Percentiles rank a stretch among this genome's conserved stretches.
Conservation (phyloP, 805 yeast species). For the Wickerhamiella parazyma region DNA sequence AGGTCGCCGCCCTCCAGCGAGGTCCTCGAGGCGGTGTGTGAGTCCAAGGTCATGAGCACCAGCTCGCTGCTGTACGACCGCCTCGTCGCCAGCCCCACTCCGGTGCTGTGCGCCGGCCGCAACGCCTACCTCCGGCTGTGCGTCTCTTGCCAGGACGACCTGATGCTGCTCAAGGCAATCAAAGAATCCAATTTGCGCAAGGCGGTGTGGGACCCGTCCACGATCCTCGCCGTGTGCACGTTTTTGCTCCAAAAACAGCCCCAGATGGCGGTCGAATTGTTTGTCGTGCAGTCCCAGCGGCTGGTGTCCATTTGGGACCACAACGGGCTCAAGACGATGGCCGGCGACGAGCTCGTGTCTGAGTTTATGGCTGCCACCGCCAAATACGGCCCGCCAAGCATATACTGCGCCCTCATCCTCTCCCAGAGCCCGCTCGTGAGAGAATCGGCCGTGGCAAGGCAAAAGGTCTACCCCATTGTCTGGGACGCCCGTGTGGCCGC, state of each 20-base stretch:
- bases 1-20: background rate
- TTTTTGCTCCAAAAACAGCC: slow-evolving; percentile 13
- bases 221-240: slow-evolving; percentile 16
- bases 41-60: slow-evolving; percentile 1
- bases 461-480: slow-evolving; percentile 15
- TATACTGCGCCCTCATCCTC: slow-evolving; percentile 15
- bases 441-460: slow-evolving; percentile 13
- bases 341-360: slow-evolving; percentile 17
- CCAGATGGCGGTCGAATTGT: slow-evolving; percentile 22
- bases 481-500: slow-evolving; percentile 15
- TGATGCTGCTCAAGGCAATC: slow-evolving; percentile 20
- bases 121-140: slow-evolving; percentile 18
- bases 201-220: slow-evolving; percentile 23
- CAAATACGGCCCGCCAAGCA: slow-evolving; percentile 5
- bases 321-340: slow-evolving; percentile 10
- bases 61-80: slow-evolving; percentile 15
- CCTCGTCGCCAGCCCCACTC: slow-evolving; percentile 15
- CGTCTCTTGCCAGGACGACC: slow-evolving; percentile 13
- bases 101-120: slow-evolving; percentile 16
- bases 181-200: slow-evolving; percentile 21
- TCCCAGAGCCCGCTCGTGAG: slow-evolving; percentile 13
- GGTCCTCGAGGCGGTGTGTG: background rate
- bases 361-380: background rate
- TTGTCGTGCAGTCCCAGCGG: slow-evolving; percentile 19
- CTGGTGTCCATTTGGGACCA: slow-evolving; percentile 9